Percentiles rank a stretch among this genome's conserved stretches.
Evolutionary conservation across 257 asterid genomes (phyloP).

Genomic region (Solanum rostratum): DNA sequence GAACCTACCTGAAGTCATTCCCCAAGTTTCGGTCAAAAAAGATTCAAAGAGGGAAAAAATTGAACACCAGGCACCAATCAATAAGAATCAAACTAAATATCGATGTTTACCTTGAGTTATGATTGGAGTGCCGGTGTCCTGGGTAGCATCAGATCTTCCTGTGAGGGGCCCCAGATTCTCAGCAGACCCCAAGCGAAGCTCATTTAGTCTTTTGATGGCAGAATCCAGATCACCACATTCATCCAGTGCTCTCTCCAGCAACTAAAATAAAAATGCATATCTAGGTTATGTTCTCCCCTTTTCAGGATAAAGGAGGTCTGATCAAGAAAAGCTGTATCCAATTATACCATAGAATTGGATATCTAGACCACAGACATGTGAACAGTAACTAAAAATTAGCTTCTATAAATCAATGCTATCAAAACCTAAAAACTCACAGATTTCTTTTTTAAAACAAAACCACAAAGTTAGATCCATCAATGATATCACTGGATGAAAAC

Average conservation of each 20-base stretch:
- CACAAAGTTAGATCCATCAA: background rate
- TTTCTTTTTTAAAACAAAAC: background rate
- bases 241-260: slow-evolving; percentile 73
- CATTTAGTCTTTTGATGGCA: slow-evolving; percentile 65
- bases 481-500: background rate
- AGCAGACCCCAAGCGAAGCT: slow-evolving; percentile 60
- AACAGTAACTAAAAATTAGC: background rate
- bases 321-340: background rate
- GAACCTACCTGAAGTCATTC: background rate
- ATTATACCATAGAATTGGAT: background rate
- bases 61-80: background rate
- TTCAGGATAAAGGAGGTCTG: background rate
- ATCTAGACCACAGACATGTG: background rate
- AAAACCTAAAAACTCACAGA: background rate
- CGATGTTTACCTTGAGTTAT: slow-evolving; percentile 30
- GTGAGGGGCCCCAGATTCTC: slow-evolving; percentile 20
- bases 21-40: background rate
- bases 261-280: slow-evolving; percentile 31
- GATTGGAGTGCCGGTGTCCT: slow-evolving; percentile 19
- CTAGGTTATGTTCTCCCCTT: slow-evolving; percentile 2
- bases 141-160: slow-evolving; percentile 32
- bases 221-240: slow-evolving; percentile 73
- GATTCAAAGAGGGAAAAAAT: background rate
- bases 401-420: background rate
- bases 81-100: background rate